Base-by-base conservation (phyloP, 1,139 yeast genomes). In the Yamadazyma siamensis region DNA sequence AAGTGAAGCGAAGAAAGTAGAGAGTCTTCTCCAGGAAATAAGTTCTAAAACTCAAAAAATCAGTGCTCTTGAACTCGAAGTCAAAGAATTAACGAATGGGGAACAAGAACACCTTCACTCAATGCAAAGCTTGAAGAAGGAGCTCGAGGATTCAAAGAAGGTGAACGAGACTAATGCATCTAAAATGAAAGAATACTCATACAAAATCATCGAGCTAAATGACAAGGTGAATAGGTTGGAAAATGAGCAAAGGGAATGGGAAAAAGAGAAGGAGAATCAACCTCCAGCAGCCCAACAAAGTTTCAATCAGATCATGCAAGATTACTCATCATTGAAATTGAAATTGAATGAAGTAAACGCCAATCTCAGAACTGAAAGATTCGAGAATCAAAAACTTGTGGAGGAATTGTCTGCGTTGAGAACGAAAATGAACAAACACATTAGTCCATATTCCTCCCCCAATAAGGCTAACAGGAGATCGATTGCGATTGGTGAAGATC, bases 351-450 rank as follows among this genome's bases (percentile, higher is more conserved):
- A 77, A 36, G 68, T 63, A 24, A 65, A 67, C 35, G 80, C 79
- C 6, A 51, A 59, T 5, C 48, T 76, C 28, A 63, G 77, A 26
- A 70, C 64, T 28, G 80, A 76, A 40, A 62, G 65, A 31, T 72
- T 75, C 29, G 82, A 76, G 39, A 77, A 75, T 39, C 58, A 54
- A 49, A 71, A 73, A 40, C 50, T 80, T 25, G 55, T 61, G n/a
- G 79, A 80, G 30, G 86, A 81, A 38, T 46, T 80, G 32, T 65
- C 69, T 20, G 58, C 80, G 43, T 54, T 82, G 9, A 82, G 78
- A 41, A 70, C 50, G 21, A 54, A 69, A 32, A 50, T 61, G 7
- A 40, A 41, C 25, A 21, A 33, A 11, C 32, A 24, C 13, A 41
- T 41, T 21, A 56, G 58, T 35, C 46, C 60, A 13, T 53, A 47